Evolutionary conservation across 495 filamentous ascomycete species (phyloP), one percentile per base, ranked within the genome.

Genomic region (Emericellopsis terricola): DNA sequence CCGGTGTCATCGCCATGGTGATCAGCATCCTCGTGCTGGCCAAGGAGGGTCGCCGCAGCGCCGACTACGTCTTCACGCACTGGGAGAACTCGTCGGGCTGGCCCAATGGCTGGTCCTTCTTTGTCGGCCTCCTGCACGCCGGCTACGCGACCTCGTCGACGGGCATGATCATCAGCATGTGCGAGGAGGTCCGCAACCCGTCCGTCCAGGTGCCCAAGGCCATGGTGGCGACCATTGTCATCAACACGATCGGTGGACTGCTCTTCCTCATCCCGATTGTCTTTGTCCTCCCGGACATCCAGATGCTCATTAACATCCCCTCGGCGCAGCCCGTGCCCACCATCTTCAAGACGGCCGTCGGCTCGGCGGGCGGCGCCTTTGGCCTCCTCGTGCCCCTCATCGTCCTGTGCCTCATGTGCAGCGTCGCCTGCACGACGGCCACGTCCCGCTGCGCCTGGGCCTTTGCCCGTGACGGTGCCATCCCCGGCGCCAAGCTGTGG

Each of bases 371-470:
- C 18, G 65, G 52, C 17, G 57, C 61, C 6, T 57, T 69, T 30
- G 61, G 37, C 11, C 42, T 69, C 11, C 47, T 64, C 8, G 44
- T 68, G 13, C 60, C 62, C 19, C 43, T 69, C 35, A 52, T 69
- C 42, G 58, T 63, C 27, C 40, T 64, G 20, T 57, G 51, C 16
- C 38, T 77, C 40, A 69, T 76, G 42, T 74, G 71, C 44, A 69
- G 68, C 8, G 69, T 68, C 15, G 72, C 68, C 27, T 71, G 71
- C 42, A 74, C 68, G 5, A 67, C 68, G 3, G 72, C 69, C 13
- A 56, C 70, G 2, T 71, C 67, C 1, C 65, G 72, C 15, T 56
- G 62, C 33, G 68, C 70, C 26, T 78, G 66, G 59, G 72, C 70
- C 0, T 69, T 72, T 33, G 60, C 71, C 14, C 62, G 73, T 18